Conservation (phyloP, 1,284 basidiomycete species). For the Ustilago xerochloae region DNA sequence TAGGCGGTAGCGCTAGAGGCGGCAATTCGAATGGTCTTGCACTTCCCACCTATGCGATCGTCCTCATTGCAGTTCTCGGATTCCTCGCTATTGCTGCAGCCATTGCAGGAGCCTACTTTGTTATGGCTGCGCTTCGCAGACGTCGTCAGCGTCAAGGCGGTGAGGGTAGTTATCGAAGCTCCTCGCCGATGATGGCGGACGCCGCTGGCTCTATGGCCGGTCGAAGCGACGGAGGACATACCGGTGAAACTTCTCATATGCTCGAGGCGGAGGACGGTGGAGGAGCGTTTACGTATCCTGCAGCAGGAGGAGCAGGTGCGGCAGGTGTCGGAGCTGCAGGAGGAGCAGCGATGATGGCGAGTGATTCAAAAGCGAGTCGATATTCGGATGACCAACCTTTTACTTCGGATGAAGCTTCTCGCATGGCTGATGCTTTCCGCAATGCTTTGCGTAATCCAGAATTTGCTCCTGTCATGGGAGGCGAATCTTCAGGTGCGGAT, state of each 20-base stretch:
- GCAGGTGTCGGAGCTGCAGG: conserved; percentile 20
- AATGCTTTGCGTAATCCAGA: conserved; percentile 55
- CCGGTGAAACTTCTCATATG: conserved; percentile 43
- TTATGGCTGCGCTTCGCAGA: conserved; percentile 50
- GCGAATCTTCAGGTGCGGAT: conserved; percentile 29
- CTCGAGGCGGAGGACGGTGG: conserved; percentile 27
- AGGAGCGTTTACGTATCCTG: neutral
- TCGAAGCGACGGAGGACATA: conserved; percentile 24
- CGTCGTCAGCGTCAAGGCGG: conserved; percentile 32
- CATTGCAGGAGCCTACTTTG: conserved; percentile 49
- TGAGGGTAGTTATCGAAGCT: conserved; percentile 40
- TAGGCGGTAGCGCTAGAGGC: conserved; percentile 16
- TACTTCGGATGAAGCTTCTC: conserved; percentile 56
- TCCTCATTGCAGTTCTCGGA: conserved; percentile 60
- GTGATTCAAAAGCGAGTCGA: conserved; percentile 21
- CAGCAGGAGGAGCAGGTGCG: conserved; percentile 12
- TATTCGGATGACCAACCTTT: conserved; percentile 48
- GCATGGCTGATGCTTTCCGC: conserved; percentile 58
- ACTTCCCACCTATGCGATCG: conserved; percentile 58
- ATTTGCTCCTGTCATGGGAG: conserved; percentile 34
- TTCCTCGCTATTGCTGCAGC: conserved; percentile 55
- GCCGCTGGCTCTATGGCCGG: conserved; percentile 42
- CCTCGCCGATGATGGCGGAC: conserved; percentile 52
- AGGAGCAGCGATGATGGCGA: conserved; percentile 29
- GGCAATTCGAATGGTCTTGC: conserved; percentile 38